These are phyloP conservation scores for Paecilomyces formosus DNA, from an alignment of 2,329 filamentous ascomycete genomes.

Conservation along the genomic window DNA sequence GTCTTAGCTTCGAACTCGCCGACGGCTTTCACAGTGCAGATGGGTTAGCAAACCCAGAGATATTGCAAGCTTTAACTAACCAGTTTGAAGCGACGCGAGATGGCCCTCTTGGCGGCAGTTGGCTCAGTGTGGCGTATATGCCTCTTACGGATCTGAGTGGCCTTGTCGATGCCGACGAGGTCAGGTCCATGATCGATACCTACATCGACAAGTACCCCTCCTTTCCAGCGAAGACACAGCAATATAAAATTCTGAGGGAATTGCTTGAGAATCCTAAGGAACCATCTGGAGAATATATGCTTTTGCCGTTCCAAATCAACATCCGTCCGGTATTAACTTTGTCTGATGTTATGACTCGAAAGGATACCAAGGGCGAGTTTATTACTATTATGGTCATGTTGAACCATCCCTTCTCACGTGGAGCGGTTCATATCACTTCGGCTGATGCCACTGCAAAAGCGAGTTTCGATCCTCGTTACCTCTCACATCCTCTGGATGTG, in stretches of 20 bases:
- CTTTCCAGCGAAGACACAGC: not conserved
- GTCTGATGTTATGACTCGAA: conserved; percentile 1
- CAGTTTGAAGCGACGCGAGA: not conserved
- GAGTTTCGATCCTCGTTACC: not conserved
- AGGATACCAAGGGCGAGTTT: conserved; percentile 1
- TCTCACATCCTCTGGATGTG: not conserved
- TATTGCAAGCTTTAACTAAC: not conserved
- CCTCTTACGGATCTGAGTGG: conserved; percentile 1
- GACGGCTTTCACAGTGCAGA: conserved; percentile 2
- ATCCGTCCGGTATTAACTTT: not conserved
- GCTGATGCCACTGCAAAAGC: not conserved
- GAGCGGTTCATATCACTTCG: conserved; percentile 2
- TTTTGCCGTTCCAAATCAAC: conserved; percentile 5
- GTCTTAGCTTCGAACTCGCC: not conserved
- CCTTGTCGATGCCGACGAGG: not conserved
- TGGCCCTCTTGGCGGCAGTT: not conserved
- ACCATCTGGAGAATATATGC: conserved; percentile 3
- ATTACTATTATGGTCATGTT: conserved; percentile 4
- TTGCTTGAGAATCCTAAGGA: conserved; percentile 1
- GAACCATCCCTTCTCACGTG: conserved; percentile 7
- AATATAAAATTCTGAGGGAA: conserved; percentile 2
- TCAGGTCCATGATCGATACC: not conserved
- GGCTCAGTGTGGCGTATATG: conserved; percentile 1
- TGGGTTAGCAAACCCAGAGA: not conserved
- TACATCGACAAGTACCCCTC: not conserved